phyloP scores from a whole-genome alignment of 352 stramenopile genomes.

The Phytophthora constricta region DNA sequence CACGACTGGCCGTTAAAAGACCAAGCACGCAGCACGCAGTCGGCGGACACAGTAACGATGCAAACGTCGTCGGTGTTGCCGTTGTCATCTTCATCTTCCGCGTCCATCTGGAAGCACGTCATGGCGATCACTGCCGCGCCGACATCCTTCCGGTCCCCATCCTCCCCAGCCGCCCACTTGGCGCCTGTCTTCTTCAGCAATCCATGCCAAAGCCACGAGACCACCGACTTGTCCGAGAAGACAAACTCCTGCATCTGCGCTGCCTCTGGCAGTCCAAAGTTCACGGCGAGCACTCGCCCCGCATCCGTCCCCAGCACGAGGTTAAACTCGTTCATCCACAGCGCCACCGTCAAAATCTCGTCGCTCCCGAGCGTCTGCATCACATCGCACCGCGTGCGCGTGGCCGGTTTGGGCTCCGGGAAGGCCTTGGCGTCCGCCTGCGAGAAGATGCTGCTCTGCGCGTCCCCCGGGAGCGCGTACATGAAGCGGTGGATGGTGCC shows the following conservation, averaged over 20 bases:
- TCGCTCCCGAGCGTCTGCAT: constrained; percentile 52
- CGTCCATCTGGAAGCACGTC: constrained; percentile 68
- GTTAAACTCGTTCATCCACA: constrained; percentile 86
- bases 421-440: constrained; percentile 50
- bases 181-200: constrained; percentile 54
- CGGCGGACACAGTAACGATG: constrained; percentile 69
- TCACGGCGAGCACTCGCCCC: constrained; percentile 69
- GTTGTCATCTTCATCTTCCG: constrained; percentile 50
- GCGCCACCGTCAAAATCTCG: constrained; percentile 65
- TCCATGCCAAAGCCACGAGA: constrained; percentile 76
- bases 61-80: constrained; percentile 55
- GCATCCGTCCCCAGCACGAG: constrained; percentile 67
- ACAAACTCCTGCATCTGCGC: constrained; percentile 67
- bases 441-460: constrained; percentile 63
- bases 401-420: constrained; percentile 45
- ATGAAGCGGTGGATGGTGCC: constrained; percentile 74
- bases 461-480: constrained; percentile 46
- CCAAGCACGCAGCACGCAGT: constrained; percentile 73
- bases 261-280: constrained; percentile 63
- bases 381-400: constrained; percentile 47
- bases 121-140: constrained; percentile 57
- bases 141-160: constrained; percentile 28
- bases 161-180: constrained; percentile 46
- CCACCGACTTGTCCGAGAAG: constrained; percentile 74
- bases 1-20: constrained; percentile 72